phyloP scores from a whole-genome alignment of 805 yeast genomes.

The Cyberlindnera xishuangbannaensis region DNA sequence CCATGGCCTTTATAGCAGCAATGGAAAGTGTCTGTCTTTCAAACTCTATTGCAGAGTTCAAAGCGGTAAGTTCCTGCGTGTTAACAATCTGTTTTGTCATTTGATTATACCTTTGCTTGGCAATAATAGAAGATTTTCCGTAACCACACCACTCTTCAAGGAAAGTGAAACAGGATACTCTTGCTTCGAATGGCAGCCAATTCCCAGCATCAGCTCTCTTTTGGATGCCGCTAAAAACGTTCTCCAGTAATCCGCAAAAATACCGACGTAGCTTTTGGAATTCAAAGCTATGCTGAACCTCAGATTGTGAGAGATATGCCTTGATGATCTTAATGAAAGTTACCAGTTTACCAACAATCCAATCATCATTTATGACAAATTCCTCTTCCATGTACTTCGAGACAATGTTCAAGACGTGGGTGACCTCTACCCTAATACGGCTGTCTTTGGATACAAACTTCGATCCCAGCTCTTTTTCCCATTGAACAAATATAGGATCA shows the following conservation, averaged over 20 bases:
- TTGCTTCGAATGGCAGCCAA: constrained; percentile 82
- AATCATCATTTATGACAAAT: constrained; percentile 53
- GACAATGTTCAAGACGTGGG: constrained; percentile 71
- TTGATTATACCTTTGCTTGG: constrained; percentile 58
- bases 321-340: constrained; percentile 58
- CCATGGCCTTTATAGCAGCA: constrained; percentile 79
- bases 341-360: constrained; percentile 61
- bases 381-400: constrained; percentile 52
- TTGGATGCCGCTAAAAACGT: constrained; percentile 53
- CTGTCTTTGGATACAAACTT: constrained; percentile 34
- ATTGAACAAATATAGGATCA: constrained; percentile 50
- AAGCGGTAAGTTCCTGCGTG: constrained; percentile 36
- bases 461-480: constrained; percentile 43
- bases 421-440: constrained; percentile 62
- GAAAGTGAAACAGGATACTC: constrained; percentile 75
- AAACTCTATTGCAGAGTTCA: constrained; percentile 74
- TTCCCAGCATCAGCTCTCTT: constrained; percentile 35
- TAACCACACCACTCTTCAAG: constrained; percentile 94
- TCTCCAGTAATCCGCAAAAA: constrained; percentile 77
- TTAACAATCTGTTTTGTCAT: constrained; percentile 43
- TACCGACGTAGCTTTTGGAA: constrained; percentile 76
- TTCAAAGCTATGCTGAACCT: constrained; percentile 58
- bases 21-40: constrained; percentile 66
- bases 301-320: constrained; percentile 46
- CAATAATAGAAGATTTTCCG: constrained; percentile 57